Percentiles rank a stretch among this genome's conserved stretches.
Evolutionary conservation across 108 stramenopile genomes (phyloP).

Genomic region (Aurantiochytrium sp.): DNA sequence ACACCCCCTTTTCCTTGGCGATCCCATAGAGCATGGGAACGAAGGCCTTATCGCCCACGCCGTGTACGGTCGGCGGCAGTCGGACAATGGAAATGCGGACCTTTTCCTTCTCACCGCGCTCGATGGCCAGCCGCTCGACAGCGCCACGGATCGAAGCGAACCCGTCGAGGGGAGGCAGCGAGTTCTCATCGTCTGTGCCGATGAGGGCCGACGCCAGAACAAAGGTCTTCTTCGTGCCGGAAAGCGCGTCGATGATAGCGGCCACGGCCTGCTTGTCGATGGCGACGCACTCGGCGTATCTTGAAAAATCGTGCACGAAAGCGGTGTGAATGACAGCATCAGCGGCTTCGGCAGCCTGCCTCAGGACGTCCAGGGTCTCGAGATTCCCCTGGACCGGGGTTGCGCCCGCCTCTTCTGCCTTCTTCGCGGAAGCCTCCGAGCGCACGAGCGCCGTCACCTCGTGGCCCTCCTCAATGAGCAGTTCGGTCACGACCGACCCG

Average conservation of each 20-base stretch:
- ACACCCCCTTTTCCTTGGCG: neutral
- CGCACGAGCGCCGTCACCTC: neutral
- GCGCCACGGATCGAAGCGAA: neutral
- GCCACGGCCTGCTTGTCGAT: neutral
- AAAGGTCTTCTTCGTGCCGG: neutral
- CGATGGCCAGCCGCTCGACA: neutral
- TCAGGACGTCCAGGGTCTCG: neutral
- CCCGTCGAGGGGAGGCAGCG: neutral
- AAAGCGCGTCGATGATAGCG: neutral
- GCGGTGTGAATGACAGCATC: constrained; percentile 20
- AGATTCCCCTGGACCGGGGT: neutral
- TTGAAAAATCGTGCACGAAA: neutral
- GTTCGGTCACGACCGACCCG: neutral
- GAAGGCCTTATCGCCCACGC: constrained; percentile 1
- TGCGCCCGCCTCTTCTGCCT: neutral
- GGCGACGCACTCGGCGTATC: neutral
- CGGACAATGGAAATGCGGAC: neutral
- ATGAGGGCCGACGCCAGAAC: neutral
- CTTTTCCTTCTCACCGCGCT: constrained; percentile 25
- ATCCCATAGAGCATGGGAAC: neutral
- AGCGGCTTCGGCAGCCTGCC: neutral
- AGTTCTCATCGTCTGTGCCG: neutral
- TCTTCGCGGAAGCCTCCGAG: neutral
- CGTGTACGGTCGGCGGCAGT: neutral
- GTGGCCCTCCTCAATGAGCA: neutral